Conservation (phyloP, 2,329 filamentous ascomycete genomes). For the Calonectria pseudoreteaudii region DNA sequence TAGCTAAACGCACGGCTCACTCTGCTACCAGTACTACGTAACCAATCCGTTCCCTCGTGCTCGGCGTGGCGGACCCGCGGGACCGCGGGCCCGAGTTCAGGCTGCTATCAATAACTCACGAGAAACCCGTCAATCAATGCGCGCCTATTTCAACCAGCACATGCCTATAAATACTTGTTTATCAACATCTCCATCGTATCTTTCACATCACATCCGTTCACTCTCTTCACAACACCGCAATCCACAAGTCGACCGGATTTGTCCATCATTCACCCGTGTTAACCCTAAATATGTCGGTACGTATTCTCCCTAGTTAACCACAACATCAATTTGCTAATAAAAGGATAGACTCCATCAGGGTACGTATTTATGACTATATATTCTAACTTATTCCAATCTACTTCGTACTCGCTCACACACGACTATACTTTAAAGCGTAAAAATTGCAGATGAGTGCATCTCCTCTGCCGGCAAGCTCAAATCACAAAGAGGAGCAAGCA, state of each 20-base stretch:
- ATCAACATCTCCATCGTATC: neutral
- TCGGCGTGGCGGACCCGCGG: neutral
- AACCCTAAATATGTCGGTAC: neutral
- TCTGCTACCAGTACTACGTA: neutral
- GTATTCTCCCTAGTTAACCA: neutral
- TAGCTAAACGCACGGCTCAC: neutral
- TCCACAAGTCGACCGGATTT: neutral
- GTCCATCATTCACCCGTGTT: neutral
- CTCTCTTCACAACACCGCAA: neutral
- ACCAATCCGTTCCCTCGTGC: neutral
- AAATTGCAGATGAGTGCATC: conserved; percentile 30
- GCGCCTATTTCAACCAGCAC: neutral
- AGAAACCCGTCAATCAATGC: neutral
- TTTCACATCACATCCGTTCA: neutral
- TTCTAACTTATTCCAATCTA: neutral
- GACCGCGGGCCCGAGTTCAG: neutral
- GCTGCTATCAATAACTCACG: neutral
- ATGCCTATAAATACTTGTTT: neutral
- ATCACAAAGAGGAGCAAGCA: conserved; percentile 15
- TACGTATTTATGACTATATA: neutral
- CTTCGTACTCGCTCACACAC: neutral
- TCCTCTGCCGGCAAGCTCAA: conserved; percentile 23
- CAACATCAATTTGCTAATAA: neutral
- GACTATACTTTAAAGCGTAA: conserved; percentile 15
- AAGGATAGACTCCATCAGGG: neutral